A percentile compares a stretch with the other conserved stretches of the same genome.
Evolutionary conservation across 805 yeast genomes (phyloP).

Genomic region (Candida nanaspora): DNA sequence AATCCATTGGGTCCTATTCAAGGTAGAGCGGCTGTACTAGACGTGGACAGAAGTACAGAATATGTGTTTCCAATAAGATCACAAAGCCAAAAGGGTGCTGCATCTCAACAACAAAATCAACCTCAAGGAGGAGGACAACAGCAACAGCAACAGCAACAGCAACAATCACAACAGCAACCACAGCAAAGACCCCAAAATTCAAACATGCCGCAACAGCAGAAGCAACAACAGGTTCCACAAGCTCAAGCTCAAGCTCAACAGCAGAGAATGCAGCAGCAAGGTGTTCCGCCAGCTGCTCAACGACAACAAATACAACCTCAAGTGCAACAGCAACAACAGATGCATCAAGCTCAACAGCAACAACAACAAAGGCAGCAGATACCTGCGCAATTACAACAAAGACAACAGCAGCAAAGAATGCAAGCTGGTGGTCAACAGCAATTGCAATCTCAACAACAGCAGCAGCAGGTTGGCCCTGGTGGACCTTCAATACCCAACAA

Average conservation of each 20-base stretch:
- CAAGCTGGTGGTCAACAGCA: constrained; percentile 2
- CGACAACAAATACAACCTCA: constrained; percentile 1
- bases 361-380: constrained; percentile 4
- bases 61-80: constrained; percentile 50
- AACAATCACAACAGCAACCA: constrained; percentile 15
- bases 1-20: constrained; percentile 67
- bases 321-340: neutral
- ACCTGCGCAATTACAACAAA: constrained; percentile 2
- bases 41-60: constrained; percentile 65
- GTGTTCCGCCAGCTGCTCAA: constrained; percentile 11
- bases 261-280: constrained; percentile 16
- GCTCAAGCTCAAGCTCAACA: constrained; percentile 4
- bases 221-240: constrained; percentile 10
- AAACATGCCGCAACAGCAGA: constrained; percentile 2
- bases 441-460: constrained; percentile 2
- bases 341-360: constrained; percentile 6
- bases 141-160: constrained; percentile 17
- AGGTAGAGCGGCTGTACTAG: constrained; percentile 73
- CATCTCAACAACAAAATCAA: constrained; percentile 8
- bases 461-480: neutral
- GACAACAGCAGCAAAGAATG: neutral
- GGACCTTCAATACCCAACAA: no score
- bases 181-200: constrained; percentile 1
- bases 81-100: constrained; percentile 27
- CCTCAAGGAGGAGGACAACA: constrained; percentile 4